Percentiles rank a stretch among this genome's conserved stretches.
phyloP scores from a whole-genome alignment of 345 rosid genomes.

The Schrenkiella parvula region DNA sequence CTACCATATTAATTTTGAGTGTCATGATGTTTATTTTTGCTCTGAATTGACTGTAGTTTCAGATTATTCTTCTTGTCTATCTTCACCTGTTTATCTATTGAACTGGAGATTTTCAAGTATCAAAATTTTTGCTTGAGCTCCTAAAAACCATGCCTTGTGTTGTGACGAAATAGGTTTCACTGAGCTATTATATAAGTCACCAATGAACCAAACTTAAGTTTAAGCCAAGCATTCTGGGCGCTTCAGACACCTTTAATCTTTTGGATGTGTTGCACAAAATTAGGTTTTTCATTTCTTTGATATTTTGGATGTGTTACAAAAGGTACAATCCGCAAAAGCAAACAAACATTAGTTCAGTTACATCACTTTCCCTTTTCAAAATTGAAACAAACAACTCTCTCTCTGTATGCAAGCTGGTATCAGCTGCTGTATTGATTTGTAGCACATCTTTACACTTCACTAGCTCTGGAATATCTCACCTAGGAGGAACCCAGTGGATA shows the following conservation, averaged over 20 bases:
- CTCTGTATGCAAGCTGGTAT: neutral
- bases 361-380: neutral
- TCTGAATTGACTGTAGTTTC: neutral
- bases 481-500: neutral
- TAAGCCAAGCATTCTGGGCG: neutral
- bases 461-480: neutral
- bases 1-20: neutral
- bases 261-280: neutral
- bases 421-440: constrained; percentile 7
- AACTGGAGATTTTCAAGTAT: neutral
- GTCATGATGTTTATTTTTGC: neutral
- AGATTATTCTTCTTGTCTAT: neutral
- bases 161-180: neutral
- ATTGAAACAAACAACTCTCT: neutral
- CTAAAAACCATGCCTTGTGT: neutral
- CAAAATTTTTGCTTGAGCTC: neutral
- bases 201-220: neutral
- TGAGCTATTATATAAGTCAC: neutral
- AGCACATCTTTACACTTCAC: constrained; percentile 4
- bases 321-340: constrained; percentile 9
- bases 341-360: constrained; percentile 11
- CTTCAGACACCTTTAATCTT: neutral
- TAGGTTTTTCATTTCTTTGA: neutral
- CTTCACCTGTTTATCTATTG: neutral
- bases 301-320: constrained; percentile 1